phyloP scores from a whole-genome alignment of 2,329 filamentous ascomycete species.

The Aspergillus neotritici region DNA sequence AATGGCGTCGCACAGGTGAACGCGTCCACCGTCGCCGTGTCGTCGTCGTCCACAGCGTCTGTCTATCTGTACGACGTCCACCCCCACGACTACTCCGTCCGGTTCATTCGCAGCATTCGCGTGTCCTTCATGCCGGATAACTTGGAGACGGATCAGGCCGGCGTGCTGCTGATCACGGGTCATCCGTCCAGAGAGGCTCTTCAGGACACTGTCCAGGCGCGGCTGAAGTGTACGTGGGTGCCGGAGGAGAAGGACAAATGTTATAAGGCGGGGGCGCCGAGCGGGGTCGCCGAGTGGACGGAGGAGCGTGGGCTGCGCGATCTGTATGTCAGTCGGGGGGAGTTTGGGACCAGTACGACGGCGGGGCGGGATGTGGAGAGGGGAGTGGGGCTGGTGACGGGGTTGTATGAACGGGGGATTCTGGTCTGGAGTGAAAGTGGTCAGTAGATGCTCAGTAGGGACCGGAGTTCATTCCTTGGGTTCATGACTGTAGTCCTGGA shows the following conservation, averaged over 20 bases:
- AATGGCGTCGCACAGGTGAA: slow-evolving; percentile 13
- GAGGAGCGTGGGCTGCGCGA: not conserved
- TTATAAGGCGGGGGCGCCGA: slow-evolving; percentile 4
- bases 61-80: slow-evolving; percentile 1
- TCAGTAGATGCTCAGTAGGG: too few species aligned
- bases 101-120: not conserved
- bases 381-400: slow-evolving; percentile 10
- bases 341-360: slow-evolving; percentile 6
- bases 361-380: slow-evolving; percentile 8
- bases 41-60: slow-evolving; percentile 2
- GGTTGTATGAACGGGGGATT: slow-evolving; percentile 13
- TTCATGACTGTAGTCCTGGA: too few species aligned
- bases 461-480: too few species aligned
- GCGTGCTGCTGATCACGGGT: slow-evolving; percentile 10
- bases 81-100: not conserved
- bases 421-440: slow-evolving; percentile 11
- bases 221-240: slow-evolving; percentile 1
- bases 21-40: slow-evolving; percentile 9
- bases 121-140: slow-evolving; percentile 13
- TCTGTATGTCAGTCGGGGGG: slow-evolving; percentile 6
- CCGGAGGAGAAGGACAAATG: not conserved
- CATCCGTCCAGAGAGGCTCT: slow-evolving; percentile 11
- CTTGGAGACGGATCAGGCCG: slow-evolving; percentile 7
- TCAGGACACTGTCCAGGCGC: slow-evolving; percentile 1
- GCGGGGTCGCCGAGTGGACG: slow-evolving; percentile 8